Conservation (phyloP, 192 early-diverging fungal species). For the Jimgerdemannia flammicorona region DNA sequence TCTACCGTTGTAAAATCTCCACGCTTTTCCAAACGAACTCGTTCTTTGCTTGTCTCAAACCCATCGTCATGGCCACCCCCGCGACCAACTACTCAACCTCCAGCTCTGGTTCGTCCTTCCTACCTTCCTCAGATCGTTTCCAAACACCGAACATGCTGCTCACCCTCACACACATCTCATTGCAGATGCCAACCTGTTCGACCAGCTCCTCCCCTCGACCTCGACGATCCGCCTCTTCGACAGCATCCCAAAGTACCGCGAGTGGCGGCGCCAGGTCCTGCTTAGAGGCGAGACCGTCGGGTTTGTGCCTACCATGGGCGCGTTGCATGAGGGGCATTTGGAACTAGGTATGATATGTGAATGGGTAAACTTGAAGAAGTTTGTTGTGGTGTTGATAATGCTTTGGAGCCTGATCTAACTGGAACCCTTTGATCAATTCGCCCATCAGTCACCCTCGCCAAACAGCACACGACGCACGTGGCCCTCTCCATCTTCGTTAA, state of each 20-base stretch:
- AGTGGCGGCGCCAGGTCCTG: slow-evolving; percentile 58
- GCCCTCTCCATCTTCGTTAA: slow-evolving; percentile 95
- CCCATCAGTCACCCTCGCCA: slow-evolving; percentile 46
- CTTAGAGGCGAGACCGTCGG: slow-evolving; percentile 64
- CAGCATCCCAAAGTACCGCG: slow-evolving; percentile 70
- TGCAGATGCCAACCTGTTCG: background rate
- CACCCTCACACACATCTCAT: no score
- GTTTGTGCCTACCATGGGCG: slow-evolving; percentile 99
- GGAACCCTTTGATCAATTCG: background rate
- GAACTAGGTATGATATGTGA: slow-evolving; percentile 48
- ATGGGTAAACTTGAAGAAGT: no score
- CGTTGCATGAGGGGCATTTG: slow-evolving; percentile 89
- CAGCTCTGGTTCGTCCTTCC: background rate
- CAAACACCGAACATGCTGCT: no score
- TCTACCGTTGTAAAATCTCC: background rate
- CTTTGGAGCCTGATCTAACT: background rate
- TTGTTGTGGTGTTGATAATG: background rate
- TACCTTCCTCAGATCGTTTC: background rate
- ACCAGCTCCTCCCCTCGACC: background rate
- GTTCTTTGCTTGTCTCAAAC: background rate
- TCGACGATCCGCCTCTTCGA: slow-evolving; percentile 46
- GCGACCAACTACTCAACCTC: background rate
- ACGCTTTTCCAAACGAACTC: no score
- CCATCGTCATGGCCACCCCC: background rate
- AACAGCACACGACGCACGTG: slow-evolving; percentile 59